phyloP scores from a whole-genome alignment of 805 yeast species.

The Lachancea lanzarotensis region DNA sequence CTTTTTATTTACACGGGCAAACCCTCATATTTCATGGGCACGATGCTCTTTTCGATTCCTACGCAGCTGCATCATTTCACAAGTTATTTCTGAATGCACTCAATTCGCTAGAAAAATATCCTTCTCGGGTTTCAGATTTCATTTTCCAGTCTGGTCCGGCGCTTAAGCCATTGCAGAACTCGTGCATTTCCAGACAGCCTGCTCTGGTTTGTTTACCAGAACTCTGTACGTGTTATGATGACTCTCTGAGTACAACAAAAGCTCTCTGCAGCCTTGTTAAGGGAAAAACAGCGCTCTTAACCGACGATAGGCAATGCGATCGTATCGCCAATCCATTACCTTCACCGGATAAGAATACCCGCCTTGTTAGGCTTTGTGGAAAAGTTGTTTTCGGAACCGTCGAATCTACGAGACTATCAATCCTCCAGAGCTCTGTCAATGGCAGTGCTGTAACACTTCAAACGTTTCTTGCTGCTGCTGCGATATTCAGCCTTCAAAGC shows the following conservation, averaged over 20 bases:
- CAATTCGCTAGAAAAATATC: conserved; percentile 6
- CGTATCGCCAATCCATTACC: conserved; percentile 8
- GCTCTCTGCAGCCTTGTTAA: conserved; percentile 19
- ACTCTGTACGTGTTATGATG: conserved; percentile 20
- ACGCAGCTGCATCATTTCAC: conserved; percentile 28
- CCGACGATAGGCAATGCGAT: conserved; percentile 12
- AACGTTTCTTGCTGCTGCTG: conserved; percentile 24
- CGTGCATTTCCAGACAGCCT: conserved; percentile 24
- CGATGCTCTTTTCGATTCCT: conserved; percentile 27
- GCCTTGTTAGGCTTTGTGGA: conserved; percentile 4
- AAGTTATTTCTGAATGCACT: conserved; percentile 19
- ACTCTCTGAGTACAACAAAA: conserved; percentile 26
- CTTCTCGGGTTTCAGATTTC: not conserved
- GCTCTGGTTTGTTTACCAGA: conserved; percentile 23
- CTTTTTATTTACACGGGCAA: conserved; percentile 23
- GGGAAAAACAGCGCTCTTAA: conserved; percentile 22
- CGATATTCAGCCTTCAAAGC: conserved; percentile 23
- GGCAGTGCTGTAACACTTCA: conserved; percentile 20
- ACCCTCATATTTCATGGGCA: conserved; percentile 28
- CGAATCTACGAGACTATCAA: conserved; percentile 12
- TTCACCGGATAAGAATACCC: conserved; percentile 10
- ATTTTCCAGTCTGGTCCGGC: conserved; percentile 3
- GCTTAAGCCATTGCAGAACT: conserved; percentile 16
- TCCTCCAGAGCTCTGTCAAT: conserved; percentile 13
- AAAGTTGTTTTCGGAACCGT: conserved; percentile 26